These are phyloP conservation scores for Camelina laxa DNA, from an alignment of 345 rosid species.

Conservation along the genomic window DNA sequence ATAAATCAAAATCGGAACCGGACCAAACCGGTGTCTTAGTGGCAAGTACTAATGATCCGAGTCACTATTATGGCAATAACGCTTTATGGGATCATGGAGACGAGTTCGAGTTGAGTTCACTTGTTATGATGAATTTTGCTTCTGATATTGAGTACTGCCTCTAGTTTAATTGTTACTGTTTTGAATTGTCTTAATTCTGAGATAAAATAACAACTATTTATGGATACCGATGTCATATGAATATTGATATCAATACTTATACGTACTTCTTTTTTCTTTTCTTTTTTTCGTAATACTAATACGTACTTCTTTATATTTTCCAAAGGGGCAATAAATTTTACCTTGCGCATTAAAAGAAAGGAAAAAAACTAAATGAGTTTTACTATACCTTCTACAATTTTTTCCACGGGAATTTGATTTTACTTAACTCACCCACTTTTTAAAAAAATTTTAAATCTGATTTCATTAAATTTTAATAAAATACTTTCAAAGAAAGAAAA, in stretches of 20 bases:
- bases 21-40: background rate
- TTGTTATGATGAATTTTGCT: constrained; percentile 44
- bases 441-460: too few species aligned
- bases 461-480: too few species aligned
- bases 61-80: constrained; percentile 18
- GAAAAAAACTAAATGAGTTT: too few species aligned
- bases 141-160: constrained; percentile 38
- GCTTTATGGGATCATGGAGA: constrained; percentile 48
- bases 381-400: too few species aligned
- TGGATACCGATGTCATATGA: background rate
- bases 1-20: constrained; percentile 9
- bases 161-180: background rate
- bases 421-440: too few species aligned
- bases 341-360: too few species aligned
- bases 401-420: too few species aligned
- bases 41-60: constrained; percentile 3
- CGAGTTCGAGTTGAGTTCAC: constrained; percentile 40
- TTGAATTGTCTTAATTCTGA: background rate
- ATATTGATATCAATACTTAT: background rate
- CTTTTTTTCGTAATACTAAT: too few species aligned
- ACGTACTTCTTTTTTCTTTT: background rate
- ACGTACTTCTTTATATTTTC: background rate
- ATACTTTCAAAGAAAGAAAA: too few species aligned
- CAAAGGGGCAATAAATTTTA: background rate
- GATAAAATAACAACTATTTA: background rate